Percentiles rank a stretch among this genome's conserved stretches.
Evolutionary conservation across 768 basidiomycete species (phyloP).

Genomic region (Lactifluus pinguis): DNA sequence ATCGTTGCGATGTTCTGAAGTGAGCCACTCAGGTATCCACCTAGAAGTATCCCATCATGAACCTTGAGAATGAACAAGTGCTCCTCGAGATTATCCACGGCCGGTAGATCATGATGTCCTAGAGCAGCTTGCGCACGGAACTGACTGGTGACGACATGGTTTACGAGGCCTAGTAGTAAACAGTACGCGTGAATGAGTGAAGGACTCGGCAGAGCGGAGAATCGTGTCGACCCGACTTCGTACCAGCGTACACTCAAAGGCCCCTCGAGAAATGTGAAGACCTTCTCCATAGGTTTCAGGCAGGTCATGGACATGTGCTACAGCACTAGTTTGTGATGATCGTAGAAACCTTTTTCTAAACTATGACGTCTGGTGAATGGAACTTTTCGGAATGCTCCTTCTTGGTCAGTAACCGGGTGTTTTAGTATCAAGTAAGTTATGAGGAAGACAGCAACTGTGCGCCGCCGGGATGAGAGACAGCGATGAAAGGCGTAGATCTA

Average conservation of each 20-base stretch:
- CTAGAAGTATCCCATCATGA: not conserved
- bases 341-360: too few species aligned
- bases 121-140: not conserved
- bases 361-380: too few species aligned
- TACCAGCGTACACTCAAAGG: not conserved
- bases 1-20: not conserved
- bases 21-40: not conserved
- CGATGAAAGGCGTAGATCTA: too few species aligned
- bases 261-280: not conserved
- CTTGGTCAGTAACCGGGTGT: too few species aligned
- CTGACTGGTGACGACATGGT: not conserved
- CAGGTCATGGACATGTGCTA: not conserved
- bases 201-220: not conserved
- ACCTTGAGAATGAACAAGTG: not conserved
- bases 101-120: not conserved
- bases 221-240: not conserved
- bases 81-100: not conserved
- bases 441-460: too few species aligned
- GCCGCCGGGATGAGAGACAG: too few species aligned
- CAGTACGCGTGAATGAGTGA: not conserved
- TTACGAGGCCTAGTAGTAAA: not conserved
- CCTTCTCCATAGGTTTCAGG: not conserved
- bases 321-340: too few species aligned
- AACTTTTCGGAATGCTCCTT: too few species aligned
- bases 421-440: too few species aligned